These are phyloP conservation scores for Aspergillus sp. DNA, from an alignment of 2,329 filamentous ascomycete genomes.

Conservation along the genomic window DNA sequence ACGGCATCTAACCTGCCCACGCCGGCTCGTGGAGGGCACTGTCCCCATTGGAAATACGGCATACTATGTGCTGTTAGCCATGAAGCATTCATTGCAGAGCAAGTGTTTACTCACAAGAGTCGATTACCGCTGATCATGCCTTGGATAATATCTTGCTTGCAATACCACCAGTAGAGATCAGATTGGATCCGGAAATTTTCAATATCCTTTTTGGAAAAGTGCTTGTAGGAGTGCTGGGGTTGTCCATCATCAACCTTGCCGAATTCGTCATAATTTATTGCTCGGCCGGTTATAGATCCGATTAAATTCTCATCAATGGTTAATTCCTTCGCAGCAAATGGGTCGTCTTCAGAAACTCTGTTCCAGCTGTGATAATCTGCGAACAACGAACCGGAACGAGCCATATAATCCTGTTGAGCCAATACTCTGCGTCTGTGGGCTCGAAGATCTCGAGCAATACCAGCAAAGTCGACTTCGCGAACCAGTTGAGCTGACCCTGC, in stretches of 20 bases:
- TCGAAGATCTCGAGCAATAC: conserved; percentile 68
- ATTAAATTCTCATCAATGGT: conserved; percentile 56
- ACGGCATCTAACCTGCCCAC: conserved; percentile 73
- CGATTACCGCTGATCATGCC: conserved; percentile 81
- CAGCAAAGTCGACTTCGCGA: conserved; percentile 72
- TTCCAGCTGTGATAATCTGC: conserved; percentile 25
- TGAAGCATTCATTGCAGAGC: too few species aligned
- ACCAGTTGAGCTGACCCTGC: conserved; percentile 78
- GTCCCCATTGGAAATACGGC: conserved; percentile 75
- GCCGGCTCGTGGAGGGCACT: conserved; percentile 79
- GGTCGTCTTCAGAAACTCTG: conserved; percentile 35
- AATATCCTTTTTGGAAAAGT: conserved; percentile 56
- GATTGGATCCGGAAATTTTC: conserved; percentile 74
- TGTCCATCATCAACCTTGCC: conserved; percentile 43
- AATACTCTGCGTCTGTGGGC: conserved; percentile 52
- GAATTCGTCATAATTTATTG: conserved; percentile 55
- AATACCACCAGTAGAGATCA: conserved; percentile 94
- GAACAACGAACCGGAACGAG: conserved; percentile 14
- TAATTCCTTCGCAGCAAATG: conserved; percentile 38
- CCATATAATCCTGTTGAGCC: conserved; percentile 24
- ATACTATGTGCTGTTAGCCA: conserved; percentile 52
- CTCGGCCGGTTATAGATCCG: conserved; percentile 53
- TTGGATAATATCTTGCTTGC: conserved; percentile 89
- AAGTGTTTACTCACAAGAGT: conserved; percentile 63
- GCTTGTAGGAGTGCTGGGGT: conserved; percentile 19